Conservation (phyloP, 495 filamentous ascomycete genomes). For the Penicillium samsonianum region DNA sequence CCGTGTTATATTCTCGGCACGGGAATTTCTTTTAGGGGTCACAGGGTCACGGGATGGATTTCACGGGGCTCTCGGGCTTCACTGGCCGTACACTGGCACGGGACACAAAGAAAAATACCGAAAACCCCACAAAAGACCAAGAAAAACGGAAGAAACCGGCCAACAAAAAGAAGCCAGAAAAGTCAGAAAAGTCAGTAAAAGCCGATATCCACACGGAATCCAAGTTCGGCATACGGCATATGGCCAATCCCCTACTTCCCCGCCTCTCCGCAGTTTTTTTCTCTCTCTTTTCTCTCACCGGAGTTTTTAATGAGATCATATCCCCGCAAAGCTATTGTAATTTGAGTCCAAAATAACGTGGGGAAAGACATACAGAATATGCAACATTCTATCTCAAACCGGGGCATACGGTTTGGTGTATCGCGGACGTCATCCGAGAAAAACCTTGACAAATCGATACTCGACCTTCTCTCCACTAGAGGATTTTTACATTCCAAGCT, state of each 20-base stretch:
- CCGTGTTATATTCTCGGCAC: not conserved
- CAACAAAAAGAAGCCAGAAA: not conserved
- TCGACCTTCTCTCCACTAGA: not conserved
- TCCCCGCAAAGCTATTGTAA: slow-evolving; percentile 1
- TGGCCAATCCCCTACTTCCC: not conserved
- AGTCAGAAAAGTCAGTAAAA: not conserved
- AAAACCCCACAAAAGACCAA: not conserved
- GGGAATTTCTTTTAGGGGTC: not conserved
- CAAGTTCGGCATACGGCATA: not conserved
- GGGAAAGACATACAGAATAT: not conserved
- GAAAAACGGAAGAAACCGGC: slow-evolving; percentile 1
- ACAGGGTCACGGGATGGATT: not conserved
- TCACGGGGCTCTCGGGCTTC: not conserved
- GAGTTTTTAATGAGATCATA: not conserved
- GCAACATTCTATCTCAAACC: not conserved
- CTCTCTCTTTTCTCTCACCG: slow-evolving; percentile 11
- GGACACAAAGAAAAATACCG: not conserved
- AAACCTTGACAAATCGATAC: slow-evolving; percentile 11
- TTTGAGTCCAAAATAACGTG: not conserved
- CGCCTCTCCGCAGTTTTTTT: slow-evolving; percentile 12
- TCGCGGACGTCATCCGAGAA: not conserved
- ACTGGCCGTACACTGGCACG: not conserved
- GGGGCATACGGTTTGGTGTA: not conserved
- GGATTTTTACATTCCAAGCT: not conserved
- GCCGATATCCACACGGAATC: not conserved